Conservation (phyloP, 495 filamentous ascomycete species). For the Aspergillus homomorphus region DNA sequence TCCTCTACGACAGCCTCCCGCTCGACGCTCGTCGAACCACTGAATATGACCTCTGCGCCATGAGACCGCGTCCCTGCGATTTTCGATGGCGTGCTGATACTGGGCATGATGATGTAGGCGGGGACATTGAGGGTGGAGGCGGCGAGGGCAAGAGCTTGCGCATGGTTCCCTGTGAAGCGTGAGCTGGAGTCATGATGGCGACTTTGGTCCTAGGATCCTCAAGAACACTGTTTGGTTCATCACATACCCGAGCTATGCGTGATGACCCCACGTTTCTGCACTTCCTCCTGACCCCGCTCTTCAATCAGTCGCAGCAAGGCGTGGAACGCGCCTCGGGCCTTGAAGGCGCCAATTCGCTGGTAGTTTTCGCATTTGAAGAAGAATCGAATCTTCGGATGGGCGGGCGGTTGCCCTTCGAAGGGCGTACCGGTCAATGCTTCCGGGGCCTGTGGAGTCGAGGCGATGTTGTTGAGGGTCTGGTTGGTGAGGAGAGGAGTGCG, state of each 20-base stretch:
- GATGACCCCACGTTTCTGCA: constrained; percentile 66
- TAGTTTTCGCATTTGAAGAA: constrained; percentile 98
- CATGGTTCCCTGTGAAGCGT: constrained; percentile 73
- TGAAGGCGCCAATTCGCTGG: constrained; percentile 91
- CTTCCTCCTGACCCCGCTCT: constrained; percentile 57
- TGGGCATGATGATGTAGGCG: constrained; percentile 88
- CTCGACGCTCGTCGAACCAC: constrained; percentile 74
- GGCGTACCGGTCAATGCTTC: constrained; percentile 52
- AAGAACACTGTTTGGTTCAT: neutral
- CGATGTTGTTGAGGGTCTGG: constrained; percentile 65
- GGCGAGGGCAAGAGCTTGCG: constrained; percentile 88
- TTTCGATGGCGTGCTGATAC: constrained; percentile 77
- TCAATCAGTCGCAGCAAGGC: constrained; percentile 70
- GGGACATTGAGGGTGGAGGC: constrained; percentile 62
- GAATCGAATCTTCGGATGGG: constrained; percentile 64
- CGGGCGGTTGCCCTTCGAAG: constrained; percentile 56
- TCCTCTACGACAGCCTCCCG: constrained; percentile 70
- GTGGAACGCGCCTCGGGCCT: constrained; percentile 87
- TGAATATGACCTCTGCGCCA: constrained; percentile 77
- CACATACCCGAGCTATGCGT: constrained; percentile 82
- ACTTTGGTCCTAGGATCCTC: neutral
- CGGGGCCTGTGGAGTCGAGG: constrained; percentile 64
- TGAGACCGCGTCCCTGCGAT: constrained; percentile 76
- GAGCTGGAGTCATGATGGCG: neutral
- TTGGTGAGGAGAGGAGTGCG: constrained; percentile 79